A percentile compares a stretch with the other conserved stretches of the same genome.
Evolutionary conservation across 208 protist genomes (phyloP).

Genomic region (Trypanosoma platydactyli): DNA sequence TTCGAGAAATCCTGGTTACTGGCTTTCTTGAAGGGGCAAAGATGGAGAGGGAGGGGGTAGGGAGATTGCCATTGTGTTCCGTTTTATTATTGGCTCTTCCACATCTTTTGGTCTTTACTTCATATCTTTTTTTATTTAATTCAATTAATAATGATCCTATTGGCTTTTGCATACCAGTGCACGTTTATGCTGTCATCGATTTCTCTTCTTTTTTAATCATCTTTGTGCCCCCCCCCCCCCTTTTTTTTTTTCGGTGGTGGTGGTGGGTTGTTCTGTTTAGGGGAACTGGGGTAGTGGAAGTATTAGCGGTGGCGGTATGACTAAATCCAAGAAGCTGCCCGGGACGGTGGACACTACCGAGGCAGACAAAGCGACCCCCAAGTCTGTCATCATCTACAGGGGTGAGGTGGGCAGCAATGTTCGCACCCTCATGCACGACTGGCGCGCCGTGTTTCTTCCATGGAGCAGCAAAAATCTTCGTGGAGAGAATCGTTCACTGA

Average conservation of each 20-base stretch:
- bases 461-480: conserved; percentile 90
- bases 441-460: conserved; percentile 88
- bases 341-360: conserved; percentile 86
- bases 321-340: conserved; percentile 42
- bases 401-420: conserved; percentile 82
- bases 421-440: conserved; percentile 89
- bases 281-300: background rate
- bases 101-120: conserved; percentile 25
- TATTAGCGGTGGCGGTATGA: conserved; percentile 18
- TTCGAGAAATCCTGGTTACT: conserved; percentile 52
- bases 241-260: conserved; percentile 12
- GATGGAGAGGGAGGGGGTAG: background rate
- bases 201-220: conserved; percentile 6
- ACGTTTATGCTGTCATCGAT: background rate
- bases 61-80: conserved; percentile 2
- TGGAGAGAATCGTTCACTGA: conserved; percentile 88
- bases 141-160: no score
- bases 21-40: conserved; percentile 35
- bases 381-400: conserved; percentile 91
- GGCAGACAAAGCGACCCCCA: conserved; percentile 84
- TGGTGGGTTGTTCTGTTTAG: no score
- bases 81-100: background rate
- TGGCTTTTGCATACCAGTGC: background rate
- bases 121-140: conserved; percentile 16
- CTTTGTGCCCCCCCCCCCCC: no score